A percentile compares a stretch with the other conserved stretches of the same genome.
Evolutionary conservation across 148 eudicot genomes (phyloP).

Genomic region (Agrostemma githago): DNA sequence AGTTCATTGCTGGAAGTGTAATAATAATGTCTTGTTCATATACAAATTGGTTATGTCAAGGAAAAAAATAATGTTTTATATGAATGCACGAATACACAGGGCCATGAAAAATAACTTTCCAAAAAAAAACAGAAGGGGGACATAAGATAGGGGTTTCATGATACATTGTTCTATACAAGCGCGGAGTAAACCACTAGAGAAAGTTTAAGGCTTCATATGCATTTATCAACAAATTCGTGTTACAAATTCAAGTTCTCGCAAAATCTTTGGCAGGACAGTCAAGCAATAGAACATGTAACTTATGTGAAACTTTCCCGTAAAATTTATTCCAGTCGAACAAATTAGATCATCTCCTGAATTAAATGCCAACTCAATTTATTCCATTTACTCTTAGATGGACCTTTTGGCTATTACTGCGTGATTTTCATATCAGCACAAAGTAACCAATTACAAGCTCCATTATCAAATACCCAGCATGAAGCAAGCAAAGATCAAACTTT

Average conservation of each 20-base stretch:
- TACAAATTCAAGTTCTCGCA: neutral
- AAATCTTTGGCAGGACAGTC: neutral
- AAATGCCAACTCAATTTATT: neutral
- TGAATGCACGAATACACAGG: neutral
- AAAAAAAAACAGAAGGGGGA: neutral
- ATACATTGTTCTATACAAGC: neutral
- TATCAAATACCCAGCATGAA: neutral
- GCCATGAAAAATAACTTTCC: neutral
- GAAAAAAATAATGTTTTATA: no score
- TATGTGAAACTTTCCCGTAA: neutral
- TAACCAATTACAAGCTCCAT: neutral
- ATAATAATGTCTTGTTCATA: no score
- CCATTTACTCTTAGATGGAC: neutral
- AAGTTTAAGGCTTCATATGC: neutral
- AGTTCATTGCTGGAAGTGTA: neutral
- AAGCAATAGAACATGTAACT: neutral
- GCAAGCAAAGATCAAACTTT: neutral
- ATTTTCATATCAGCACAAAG: neutral
- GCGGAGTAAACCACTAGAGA: neutral
- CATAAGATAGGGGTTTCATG: neutral
- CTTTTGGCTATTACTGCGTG: neutral
- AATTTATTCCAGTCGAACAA: neutral
- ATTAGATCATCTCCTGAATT: neutral
- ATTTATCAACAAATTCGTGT: neutral
- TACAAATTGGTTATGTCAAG: neutral